These are phyloP conservation scores for Auricularia heimuer DNA, from an alignment of 768 basidiomycete genomes.

Conservation along the genomic window DNA sequence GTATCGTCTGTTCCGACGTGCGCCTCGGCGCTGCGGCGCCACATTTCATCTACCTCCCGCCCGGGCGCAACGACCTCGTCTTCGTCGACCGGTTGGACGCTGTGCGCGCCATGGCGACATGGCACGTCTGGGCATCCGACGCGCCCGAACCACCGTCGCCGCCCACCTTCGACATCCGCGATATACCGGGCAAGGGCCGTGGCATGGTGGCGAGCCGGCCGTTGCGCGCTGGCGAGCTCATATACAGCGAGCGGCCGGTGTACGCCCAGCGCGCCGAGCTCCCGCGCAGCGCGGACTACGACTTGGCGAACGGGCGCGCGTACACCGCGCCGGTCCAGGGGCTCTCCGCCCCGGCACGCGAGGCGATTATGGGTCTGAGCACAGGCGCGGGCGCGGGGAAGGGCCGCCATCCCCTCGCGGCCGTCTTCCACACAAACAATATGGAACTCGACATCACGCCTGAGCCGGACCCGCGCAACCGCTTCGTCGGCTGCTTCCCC, in stretches of 20 bases:
- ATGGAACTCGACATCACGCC: not conserved
- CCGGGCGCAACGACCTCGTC: not conserved
- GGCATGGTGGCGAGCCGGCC: slow-evolving; percentile 2
- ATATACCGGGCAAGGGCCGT: slow-evolving; percentile 3
- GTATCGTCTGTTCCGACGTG: not conserved
- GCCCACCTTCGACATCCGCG: not conserved
- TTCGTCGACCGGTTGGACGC: not conserved
- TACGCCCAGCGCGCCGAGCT: slow-evolving; percentile 2
- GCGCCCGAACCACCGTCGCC: not conserved
- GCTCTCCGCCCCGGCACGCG: not conserved
- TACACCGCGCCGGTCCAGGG: not conserved
- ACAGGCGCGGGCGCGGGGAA: not conserved
- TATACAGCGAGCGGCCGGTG: slow-evolving; percentile 2
- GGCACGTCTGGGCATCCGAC: not conserved
- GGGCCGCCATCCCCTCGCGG: not conserved
- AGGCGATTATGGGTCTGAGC: not conserved
- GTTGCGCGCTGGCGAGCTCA: slow-evolving; percentile 2
- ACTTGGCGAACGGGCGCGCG: not conserved
- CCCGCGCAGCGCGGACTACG: not conserved
- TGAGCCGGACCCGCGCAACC: not conserved
- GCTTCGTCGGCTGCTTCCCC: slow-evolving; percentile 2
- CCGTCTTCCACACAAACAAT: slow-evolving; percentile 5
- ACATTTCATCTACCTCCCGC: not conserved
- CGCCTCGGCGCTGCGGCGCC: not conserved
- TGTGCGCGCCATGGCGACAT: not conserved